Evolutionary conservation across 2,329 filamentous ascomycete genomes (phyloP).

Genomic region (Apiospora saccharicola): DNA sequence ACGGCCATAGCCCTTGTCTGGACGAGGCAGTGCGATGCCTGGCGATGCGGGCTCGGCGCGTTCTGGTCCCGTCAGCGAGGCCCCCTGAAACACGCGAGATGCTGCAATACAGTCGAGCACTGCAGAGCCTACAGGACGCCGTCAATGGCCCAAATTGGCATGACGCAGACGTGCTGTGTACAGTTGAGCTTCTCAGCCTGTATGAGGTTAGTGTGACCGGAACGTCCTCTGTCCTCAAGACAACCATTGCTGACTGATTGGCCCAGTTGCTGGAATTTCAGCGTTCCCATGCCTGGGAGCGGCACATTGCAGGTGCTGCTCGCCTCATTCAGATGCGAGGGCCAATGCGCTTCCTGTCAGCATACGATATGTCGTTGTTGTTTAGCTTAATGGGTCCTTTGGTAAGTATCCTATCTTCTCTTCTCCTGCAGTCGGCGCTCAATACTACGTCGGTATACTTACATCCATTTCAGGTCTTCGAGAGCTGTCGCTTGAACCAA

Average conservation of each 20-base stretch:
- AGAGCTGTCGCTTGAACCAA: slow-evolving; percentile 23
- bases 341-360: slow-evolving; percentile 28
- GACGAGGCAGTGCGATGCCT: slow-evolving; percentile 32
- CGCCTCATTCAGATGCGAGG: slow-evolving; percentile 30
- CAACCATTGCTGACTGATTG: neutral
- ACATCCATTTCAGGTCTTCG: slow-evolving; percentile 23
- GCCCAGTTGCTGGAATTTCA: slow-evolving; percentile 27
- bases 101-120: slow-evolving; percentile 24
- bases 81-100: slow-evolving; percentile 13
- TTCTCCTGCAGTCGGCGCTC: no score
- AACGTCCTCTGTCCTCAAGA: neutral
- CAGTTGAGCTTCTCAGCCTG: slow-evolving; percentile 30
- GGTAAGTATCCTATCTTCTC: slow-evolving; percentile 14
- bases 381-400: slow-evolving; percentile 23
- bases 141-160: slow-evolving; percentile 24
- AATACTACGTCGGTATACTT: neutral
- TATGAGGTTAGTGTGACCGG: slow-evolving; percentile 28
- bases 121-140: slow-evolving; percentile 26
- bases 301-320: slow-evolving; percentile 29
- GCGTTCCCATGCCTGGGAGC: slow-evolving; percentile 27
- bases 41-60: slow-evolving; percentile 28
- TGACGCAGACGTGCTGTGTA: slow-evolving; percentile 28
- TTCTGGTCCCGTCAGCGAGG: slow-evolving; percentile 25
- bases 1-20: slow-evolving; percentile 27
- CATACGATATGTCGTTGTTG: slow-evolving; percentile 31